Evolutionary conservation across 805 yeast species (phyloP), one percentile per base, ranked within the genome.

Genomic region (Metschnikowia gruessii): DNA sequence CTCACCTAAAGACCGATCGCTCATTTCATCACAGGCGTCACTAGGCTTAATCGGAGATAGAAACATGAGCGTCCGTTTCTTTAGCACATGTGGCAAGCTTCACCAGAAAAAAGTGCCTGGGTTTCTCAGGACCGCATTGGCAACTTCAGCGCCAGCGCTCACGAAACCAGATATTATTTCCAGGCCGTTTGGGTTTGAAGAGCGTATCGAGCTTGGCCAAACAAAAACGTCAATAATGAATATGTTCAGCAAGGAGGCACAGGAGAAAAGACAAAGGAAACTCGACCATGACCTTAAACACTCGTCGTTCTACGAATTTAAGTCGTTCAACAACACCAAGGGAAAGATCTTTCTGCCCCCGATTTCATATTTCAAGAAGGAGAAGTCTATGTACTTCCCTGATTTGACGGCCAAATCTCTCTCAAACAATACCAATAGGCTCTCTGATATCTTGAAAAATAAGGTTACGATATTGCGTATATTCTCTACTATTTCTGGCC

Each of bases 271-370:
- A 50, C 72, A 69, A 44, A 60, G 63, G 49, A 64, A 67, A 40
- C 59, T 72, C 40, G 73, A 72, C 42, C 70, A 70, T 48, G 77
- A 72, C 40, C 61, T 72, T 34, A 62, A 61, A 29, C 77, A 72
- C 52, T 71, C 76, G 12, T 74, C 74, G 5, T 66, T 71, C 53
- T 71, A 68, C 48, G 77, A 72, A 46, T 61, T 72, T 30, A 70
- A 70, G 49, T 70, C 75, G 2, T 72, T 58, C 42, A 52, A 41
- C 28, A 84, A 83, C 55, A 87, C 92, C 2, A 78, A 82, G 32
- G 99, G 98, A 19, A 89, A 90, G 66, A 74, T 91, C 52, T 94
- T 90, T 69, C 70, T 76, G 15, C 79, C 96, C 0, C 98, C 98
- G 1, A 72, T 78, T n/a, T 79, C 90, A 1, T 84, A 79, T 56